A percentile compares a stretch with the other conserved stretches of the same genome.
Evolutionary conservation across 352 stramenopile genomes (phyloP).

Genomic region (Globisporangium spinosum): DNA sequence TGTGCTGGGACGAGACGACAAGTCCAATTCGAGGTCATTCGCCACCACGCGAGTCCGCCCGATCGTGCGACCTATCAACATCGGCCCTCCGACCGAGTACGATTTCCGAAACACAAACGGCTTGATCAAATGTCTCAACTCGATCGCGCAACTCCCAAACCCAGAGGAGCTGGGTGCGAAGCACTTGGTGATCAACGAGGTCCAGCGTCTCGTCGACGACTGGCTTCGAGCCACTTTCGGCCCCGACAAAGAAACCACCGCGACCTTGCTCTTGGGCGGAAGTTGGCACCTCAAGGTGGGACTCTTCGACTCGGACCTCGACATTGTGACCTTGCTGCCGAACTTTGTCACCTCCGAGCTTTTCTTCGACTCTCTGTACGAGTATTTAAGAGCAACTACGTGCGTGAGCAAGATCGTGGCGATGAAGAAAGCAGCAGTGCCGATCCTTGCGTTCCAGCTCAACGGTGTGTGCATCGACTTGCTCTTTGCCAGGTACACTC

Average conservation of each 20-base stretch:
- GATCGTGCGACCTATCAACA: constrained; percentile 53
- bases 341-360: constrained; percentile 49
- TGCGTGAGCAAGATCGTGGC: constrained; percentile 62
- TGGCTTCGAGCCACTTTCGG: constrained; percentile 58
- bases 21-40: constrained; percentile 2
- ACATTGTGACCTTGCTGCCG: constrained; percentile 74
- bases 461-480: constrained; percentile 66
- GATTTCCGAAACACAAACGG: constrained; percentile 79
- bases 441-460: constrained; percentile 74
- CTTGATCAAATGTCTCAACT: constrained; percentile 78
- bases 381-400: constrained; percentile 34
- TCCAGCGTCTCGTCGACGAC: constrained; percentile 64
- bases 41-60: constrained; percentile 35
- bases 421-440: constrained; percentile 68
- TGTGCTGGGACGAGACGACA: not conserved
- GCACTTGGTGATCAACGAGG: constrained; percentile 73
- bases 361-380: constrained; percentile 68
- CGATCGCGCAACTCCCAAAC: constrained; percentile 51
- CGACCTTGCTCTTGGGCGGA: constrained; percentile 66
- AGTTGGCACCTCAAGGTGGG: constrained; percentile 85
- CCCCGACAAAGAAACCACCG: constrained; percentile 34
- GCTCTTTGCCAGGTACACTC: constrained; percentile 72
- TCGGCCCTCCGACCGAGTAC: constrained; percentile 62
- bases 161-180: constrained; percentile 62
- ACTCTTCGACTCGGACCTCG: constrained; percentile 67